Percentiles rank a stretch among this genome's conserved stretches.
phyloP scores from a whole-genome alignment of 768 basidiomycete genomes.

The Pleurotus cornucopiae region DNA sequence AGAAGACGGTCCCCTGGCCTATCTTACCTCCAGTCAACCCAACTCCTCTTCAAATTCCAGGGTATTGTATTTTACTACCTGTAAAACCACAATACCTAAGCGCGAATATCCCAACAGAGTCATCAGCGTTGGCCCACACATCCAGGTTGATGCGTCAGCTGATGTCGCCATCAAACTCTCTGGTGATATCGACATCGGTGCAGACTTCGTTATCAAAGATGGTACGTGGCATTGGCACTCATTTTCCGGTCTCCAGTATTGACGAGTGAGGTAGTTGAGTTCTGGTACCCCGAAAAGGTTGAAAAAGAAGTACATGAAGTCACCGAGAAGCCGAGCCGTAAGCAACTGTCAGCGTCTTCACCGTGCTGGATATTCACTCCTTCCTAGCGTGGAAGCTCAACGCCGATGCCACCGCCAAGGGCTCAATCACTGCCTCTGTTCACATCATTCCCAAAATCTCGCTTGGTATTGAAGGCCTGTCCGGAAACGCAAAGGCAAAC shows the following conservation, averaged over 20 bases:
- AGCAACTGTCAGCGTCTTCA: not conserved
- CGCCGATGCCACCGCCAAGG: constrained; percentile 3
- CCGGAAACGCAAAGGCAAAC: not conserved
- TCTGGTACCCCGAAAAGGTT: constrained; percentile 5
- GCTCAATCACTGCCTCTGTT: not conserved
- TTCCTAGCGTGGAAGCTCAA: constrained; percentile 1
- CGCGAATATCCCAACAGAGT: not conserved
- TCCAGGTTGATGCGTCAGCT: not conserved
- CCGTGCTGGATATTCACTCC: not conserved
- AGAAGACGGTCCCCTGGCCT: not conserved
- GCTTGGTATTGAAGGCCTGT: not conserved
- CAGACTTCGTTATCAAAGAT: not conserved
- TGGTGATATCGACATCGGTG: not conserved
- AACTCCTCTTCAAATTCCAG: constrained; percentile 3
- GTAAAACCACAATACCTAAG: no score
- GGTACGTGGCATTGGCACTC: not conserved
- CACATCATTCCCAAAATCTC: constrained; percentile 5
- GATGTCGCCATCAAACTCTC: not conserved
- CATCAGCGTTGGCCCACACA: not conserved
- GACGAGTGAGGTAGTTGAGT: not conserved
- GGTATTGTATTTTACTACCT: not conserved
- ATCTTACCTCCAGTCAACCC: not conserved
- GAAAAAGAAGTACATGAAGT: not conserved
- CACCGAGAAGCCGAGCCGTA: not conserved
- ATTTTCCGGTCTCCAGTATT: not conserved